phyloP scores from a whole-genome alignment of 345 rosid species.

The Lepidium sativum region DNA sequence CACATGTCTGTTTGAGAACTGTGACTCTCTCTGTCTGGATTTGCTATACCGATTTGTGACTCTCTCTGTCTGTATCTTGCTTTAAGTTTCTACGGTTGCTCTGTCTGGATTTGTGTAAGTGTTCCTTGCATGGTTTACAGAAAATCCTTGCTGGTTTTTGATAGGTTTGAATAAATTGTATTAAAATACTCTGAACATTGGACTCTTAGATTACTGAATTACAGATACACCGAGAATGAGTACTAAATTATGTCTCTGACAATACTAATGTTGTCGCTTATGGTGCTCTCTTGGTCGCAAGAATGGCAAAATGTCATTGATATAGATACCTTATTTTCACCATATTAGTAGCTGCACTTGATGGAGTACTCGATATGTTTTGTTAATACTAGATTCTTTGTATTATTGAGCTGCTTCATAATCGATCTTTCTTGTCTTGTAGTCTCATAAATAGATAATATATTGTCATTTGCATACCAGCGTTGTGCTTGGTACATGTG shows the following conservation, averaged over 20 bases:
- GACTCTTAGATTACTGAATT: neutral
- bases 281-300: neutral
- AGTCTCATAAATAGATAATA: neutral
- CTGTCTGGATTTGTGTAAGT: no score
- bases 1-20: no score
- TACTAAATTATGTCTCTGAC: neutral
- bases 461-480: neutral
- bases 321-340: neutral
- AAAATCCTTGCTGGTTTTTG: neutral
- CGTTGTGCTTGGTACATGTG: conserved; percentile 1
- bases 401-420: neutral
- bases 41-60: no score
- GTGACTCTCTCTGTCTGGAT: no score
- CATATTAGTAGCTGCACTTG: neutral
- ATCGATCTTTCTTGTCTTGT: neutral
- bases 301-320: neutral
- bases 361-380: neutral
- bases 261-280: neutral
- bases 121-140: neutral
- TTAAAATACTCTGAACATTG: neutral
- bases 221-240: neutral
- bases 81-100: no score
- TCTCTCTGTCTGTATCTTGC: no score
- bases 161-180: neutral
- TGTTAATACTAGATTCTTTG: neutral